A percentile compares a stretch with the other conserved stretches of the same genome.
Conservation (phyloP, 345 rosid species). For the Microthlaspi erraticum region DNA sequence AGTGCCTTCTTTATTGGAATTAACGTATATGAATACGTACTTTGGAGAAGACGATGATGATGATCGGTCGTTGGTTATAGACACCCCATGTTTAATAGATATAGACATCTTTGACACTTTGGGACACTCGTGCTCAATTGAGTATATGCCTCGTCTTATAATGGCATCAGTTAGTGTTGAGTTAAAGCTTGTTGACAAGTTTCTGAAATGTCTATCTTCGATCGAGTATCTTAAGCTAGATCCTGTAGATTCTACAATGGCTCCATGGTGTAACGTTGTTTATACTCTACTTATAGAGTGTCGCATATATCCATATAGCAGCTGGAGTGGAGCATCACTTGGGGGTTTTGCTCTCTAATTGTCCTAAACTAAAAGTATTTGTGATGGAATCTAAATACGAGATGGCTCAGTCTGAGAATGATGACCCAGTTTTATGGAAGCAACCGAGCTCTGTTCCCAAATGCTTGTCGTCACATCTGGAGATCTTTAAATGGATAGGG, state of each 20-base stretch:
- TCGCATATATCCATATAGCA: neutral
- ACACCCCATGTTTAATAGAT: neutral
- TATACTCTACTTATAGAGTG: slow-evolving; percentile 12
- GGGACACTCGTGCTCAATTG: neutral
- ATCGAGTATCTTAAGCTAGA: neutral
- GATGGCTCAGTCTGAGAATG: neutral
- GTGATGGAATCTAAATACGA: neutral
- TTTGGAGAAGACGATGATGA: neutral
- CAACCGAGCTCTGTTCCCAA: neutral
- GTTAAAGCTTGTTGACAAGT: neutral
- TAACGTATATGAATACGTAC: neutral
- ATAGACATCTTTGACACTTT: neutral
- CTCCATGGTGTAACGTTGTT: neutral
- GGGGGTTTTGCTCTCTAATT: slow-evolving; percentile 12
- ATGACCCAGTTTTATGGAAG: neutral
- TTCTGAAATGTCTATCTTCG: neutral
- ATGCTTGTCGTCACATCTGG: neutral
- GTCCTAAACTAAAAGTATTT: neutral
- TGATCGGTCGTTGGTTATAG: neutral
- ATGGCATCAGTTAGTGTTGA: neutral
- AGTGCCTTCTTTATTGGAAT: neutral
- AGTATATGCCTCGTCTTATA: neutral
- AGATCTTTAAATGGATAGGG: neutral
- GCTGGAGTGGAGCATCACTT: slow-evolving; percentile 10
- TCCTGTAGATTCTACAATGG: neutral